Conservation (phyloP, 768 basidiomycete species). For the Baorangia bicolor region DNA sequence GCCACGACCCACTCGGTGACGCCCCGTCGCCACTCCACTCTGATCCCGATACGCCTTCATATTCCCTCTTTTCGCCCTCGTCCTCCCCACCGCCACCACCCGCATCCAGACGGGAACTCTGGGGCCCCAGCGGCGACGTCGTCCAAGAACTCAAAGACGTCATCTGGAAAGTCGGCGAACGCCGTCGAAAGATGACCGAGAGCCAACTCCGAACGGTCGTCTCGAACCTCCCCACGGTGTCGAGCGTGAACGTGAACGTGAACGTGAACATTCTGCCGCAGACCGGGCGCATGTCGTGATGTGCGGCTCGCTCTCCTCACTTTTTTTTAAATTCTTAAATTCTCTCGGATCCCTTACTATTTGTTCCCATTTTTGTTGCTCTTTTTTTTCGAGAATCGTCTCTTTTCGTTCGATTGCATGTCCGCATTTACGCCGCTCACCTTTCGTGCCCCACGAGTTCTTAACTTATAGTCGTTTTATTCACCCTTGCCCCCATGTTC, state of each 20-base stretch:
- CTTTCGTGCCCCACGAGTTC: too few species aligned
- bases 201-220: constrained; percentile 1
- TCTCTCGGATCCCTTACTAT: not conserved
- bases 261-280: not conserved
- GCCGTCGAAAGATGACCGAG: constrained; percentile 51
- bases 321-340: not conserved
- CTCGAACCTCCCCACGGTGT: not conserved
- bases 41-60: constrained; percentile 14
- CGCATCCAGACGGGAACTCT: constrained; percentile 39
- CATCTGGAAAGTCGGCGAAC: constrained; percentile 82
- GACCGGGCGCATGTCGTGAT: not conserved
- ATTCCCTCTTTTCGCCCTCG: not conserved
- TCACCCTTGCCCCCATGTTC: not conserved
- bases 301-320: too few species aligned
- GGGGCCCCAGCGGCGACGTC: constrained; percentile 78
- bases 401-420: not conserved
- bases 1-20: not conserved
- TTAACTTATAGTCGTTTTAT: constrained; percentile 11
- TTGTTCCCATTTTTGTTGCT: too few species aligned
- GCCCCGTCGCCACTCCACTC: not conserved
- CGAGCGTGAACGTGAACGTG: not conserved
- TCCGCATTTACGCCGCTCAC: not conserved
- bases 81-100: not conserved
- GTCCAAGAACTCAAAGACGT: constrained; percentile 85
- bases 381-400: not conserved